Evolutionary conservation across 371 early-diverging fungal genomes (phyloP).

Genomic region (Thermomucor indicae-seudaticae): DNA sequence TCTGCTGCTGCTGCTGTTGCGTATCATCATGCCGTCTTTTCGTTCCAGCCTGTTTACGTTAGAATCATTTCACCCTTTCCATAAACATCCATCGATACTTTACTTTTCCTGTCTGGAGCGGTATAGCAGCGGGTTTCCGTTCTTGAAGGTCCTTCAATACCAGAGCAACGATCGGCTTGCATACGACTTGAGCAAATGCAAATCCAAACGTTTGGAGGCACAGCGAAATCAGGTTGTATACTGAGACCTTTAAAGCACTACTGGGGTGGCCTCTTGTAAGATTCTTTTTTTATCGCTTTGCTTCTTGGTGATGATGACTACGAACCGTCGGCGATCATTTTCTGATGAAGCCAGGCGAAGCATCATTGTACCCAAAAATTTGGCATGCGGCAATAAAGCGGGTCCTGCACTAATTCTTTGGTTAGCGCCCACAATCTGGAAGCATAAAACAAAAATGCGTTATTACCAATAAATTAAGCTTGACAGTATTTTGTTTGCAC

Average conservation of each 20-base stretch:
- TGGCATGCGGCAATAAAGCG: too few relatives aligned
- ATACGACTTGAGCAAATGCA: conserved; percentile 30
- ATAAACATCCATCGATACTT: too few relatives aligned
- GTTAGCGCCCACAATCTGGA: too few relatives aligned
- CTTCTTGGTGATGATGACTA: too few relatives aligned
- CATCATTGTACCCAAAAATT: too few relatives aligned
- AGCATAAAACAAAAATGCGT: neutral
- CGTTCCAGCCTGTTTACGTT: conserved; percentile 4
- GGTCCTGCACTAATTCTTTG: too few relatives aligned
- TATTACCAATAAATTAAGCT: conserved; percentile 39
- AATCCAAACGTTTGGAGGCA: conserved; percentile 45
- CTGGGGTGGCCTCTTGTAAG: too few relatives aligned
- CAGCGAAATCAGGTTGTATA: conserved; percentile 33
- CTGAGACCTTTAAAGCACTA: conserved; percentile 30
- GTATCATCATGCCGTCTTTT: too few relatives aligned
- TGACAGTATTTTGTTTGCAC: conserved; percentile 32
- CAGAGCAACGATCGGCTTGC: conserved; percentile 24
- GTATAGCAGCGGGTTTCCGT: neutral
- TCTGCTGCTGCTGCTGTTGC: too few relatives aligned
- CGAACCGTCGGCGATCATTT: neutral
- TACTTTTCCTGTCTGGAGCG: too few relatives aligned
- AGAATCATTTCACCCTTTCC: too few relatives aligned
- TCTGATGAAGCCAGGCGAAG: neutral
- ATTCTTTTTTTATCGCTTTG: too few relatives aligned
- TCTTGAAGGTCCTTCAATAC: conserved; percentile 1